phyloP scores from a whole-genome alignment of 2,329 filamentous ascomycete species.

The Aspergillus brasiliensis region DNA sequence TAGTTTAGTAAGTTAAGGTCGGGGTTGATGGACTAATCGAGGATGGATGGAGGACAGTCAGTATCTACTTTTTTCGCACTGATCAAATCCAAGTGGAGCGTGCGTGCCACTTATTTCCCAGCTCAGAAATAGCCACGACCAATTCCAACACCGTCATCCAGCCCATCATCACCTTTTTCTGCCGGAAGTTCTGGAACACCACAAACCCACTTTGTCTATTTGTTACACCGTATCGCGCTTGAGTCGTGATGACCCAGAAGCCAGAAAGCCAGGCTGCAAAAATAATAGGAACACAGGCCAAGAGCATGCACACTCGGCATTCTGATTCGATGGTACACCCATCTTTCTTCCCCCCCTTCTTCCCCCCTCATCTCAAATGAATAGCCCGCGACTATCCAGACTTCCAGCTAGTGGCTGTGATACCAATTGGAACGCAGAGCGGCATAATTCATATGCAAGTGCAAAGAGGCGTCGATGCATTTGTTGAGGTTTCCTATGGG shows the following conservation, averaged over 20 bases:
- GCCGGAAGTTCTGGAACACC: constrained; percentile 19
- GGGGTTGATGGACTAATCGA: background rate
- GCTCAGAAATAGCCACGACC: constrained; percentile 3
- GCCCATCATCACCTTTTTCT: constrained; percentile 1
- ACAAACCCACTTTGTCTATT: constrained; percentile 8
- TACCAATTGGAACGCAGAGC: background rate
- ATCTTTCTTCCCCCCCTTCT: background rate
- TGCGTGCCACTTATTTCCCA: background rate
- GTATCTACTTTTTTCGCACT: background rate
- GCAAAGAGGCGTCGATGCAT: background rate
- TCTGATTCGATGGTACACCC: background rate
- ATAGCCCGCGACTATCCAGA: background rate
- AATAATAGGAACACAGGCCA: constrained; percentile 1
- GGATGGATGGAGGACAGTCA: background rate
- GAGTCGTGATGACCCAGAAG: constrained; percentile 12
- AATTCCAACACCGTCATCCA: too few relatives aligned
- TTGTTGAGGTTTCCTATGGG: background rate
- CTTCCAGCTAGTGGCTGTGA: background rate
- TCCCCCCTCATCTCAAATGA: background rate
- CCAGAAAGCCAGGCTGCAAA: constrained; percentile 10
- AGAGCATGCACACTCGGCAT: background rate
- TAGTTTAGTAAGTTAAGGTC: background rate
- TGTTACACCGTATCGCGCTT: constrained; percentile 14
- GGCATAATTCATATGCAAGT: background rate
- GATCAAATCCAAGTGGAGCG: background rate